Evolutionary conservation across 495 filamentous ascomycete genomes (phyloP).

Genomic region (Sordaria brevicollis): DNA sequence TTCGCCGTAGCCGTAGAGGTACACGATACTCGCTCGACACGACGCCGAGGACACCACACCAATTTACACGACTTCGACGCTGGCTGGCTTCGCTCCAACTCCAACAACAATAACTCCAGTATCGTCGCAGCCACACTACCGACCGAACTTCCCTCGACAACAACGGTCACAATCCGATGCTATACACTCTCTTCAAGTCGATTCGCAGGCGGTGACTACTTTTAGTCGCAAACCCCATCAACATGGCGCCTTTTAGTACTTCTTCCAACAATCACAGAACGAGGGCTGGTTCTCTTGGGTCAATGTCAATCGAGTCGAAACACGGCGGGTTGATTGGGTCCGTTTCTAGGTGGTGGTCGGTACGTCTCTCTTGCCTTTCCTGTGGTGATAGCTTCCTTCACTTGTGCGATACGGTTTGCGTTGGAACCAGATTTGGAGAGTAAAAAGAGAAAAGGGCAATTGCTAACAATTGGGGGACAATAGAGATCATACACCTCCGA

Average conservation of each 20-base stretch:
- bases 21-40: neutral
- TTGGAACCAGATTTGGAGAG: too few relatives aligned
- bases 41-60: neutral
- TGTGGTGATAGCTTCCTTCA: neutral
- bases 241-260: conserved; percentile 21
- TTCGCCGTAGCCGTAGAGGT: neutral
- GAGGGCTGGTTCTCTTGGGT: conserved; percentile 6
- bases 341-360: conserved; percentile 41
- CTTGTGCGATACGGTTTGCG: too few relatives aligned
- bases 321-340: conserved; percentile 25
- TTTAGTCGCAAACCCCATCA: conserved; percentile 1
- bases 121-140: neutral
- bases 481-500: conserved; percentile 78
- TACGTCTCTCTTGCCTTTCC: conserved; percentile 5
- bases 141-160: neutral
- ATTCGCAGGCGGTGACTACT: conserved; percentile 35
- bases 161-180: too few relatives aligned
- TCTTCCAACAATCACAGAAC: neutral
- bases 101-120: neutral
- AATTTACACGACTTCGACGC: neutral
- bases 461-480: too few relatives aligned
- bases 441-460: too few relatives aligned
- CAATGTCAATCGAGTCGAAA: conserved; percentile 1
- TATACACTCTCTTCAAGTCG: conserved; percentile 21
- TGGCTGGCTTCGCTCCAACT: neutral